Base-by-base conservation (phyloP, 371 early-diverging fungal species). In the Neoconidiobolus thromboides region DNA sequence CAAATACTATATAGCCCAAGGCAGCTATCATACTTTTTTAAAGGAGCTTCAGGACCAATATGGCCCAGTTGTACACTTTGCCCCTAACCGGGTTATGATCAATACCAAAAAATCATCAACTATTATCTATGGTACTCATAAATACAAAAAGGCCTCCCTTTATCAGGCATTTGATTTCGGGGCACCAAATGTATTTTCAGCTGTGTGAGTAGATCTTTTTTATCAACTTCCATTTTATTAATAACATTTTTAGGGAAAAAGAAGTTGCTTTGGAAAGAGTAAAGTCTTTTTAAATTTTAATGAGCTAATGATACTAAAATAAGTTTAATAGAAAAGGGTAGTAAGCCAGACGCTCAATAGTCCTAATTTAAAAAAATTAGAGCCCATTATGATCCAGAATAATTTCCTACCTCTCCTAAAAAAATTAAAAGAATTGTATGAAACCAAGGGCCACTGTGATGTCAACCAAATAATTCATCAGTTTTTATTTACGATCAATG, bases 401-500 rank as follows among this genome's bases (percentile, higher is more conserved):
- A 26, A 26, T 26, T 26, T 26, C 26, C 26, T 26, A 26, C 26
- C 26, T 26, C 26, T 26, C 26, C 26, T 26, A 26, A 26, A 26
- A 26, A 26, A 26, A 26, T 26, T 26, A 26, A 26, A 26, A 26
- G 26, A 26, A 26, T 26, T 26, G 26, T 26, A 26, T 26, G 26
- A 26, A 26, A 26, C 26, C 26, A 26, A 26, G 26, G 26, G 26
- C 26, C 26, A 26, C 26, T 26, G 26, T 6, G 61, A 64, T 48
- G 50, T 64, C 48, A 51, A 57, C 38, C 10, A 46, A 1, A 14
- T 58, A 5, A 3, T 64, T 12, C 61, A 64, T 43, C 51, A 44
- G 10, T 36, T 38, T 38, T 12, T 58, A 37, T 43, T 64, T 3
- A 77, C 77, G 63, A 64, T 77, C 4, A 73, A 76, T 60, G 77